Evolutionary conservation across 495 filamentous ascomycete genomes (phyloP), one percentile per base, ranked within the genome.

Genomic region (Rostrohypoxylon terebratum): DNA sequence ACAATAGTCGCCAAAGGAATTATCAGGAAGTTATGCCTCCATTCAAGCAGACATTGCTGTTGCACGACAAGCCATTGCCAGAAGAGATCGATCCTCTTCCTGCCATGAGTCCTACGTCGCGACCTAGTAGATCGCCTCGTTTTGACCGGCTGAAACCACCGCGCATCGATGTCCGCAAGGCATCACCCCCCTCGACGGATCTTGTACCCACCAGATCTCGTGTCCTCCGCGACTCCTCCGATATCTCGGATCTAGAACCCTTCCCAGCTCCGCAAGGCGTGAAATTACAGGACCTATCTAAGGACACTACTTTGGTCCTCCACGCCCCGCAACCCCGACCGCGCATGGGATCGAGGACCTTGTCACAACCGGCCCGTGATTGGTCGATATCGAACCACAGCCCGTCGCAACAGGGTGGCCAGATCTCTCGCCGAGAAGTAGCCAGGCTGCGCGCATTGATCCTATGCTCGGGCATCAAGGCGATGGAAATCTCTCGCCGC

Each of bases 381-480:
- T 92, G 93, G 93, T 92, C 90, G 65, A 92, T 95, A 68, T 88
- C 91, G 42, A 87, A 91, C 74, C 85, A 85, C 68, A 84, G 79
- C 55, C 66, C 85, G 9, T 78, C 81, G 14, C 77, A 71, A 20
- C 80, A 77, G 33, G 79, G 64, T 48, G 76, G 74, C 36, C 81
- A 77, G 51, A 70, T 88, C 48, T 86, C 85, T 7, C 89, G 87
- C 67, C 85, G 87, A 11, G 94, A 97, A 72, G 86, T 96, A 18
- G 92, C 91, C 57, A 89, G 93, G 44, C 86, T 92, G 2, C 84
- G 87, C 60, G 87, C 93, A 1, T 83, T 96, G 0, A 86, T 97
- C 28, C 83, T 97, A 34, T 92, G 90, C 65, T 91, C 93, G 0
- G 94, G 94, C 48, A 89, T 97, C 77, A 95, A 95, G 79, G 94